Conservation (phyloP, 108 stramenopile genomes). For the Cyclotella baltica region DNA sequence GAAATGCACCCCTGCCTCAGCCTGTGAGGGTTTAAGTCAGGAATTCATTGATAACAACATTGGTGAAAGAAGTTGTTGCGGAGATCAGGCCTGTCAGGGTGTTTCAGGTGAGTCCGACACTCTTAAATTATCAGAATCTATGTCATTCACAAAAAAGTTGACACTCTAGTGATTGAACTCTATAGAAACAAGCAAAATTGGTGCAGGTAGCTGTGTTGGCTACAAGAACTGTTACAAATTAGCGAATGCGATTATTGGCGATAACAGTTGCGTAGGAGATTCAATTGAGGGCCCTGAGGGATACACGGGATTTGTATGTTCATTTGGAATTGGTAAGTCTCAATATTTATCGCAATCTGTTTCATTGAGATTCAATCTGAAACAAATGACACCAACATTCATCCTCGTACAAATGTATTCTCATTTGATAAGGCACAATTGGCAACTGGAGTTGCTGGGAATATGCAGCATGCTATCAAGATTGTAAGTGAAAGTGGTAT, state of each 20-base stretch:
- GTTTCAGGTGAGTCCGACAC: neutral
- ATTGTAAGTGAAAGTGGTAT: neutral
- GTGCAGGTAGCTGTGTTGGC: conserved; percentile 1
- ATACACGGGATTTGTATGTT: too few relatives aligned
- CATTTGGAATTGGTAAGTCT: neutral
- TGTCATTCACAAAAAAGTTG: too few relatives aligned
- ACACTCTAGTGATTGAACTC: neutral
- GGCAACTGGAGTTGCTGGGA: neutral
- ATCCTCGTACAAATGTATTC: too few relatives aligned
- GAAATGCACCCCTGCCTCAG: neutral
- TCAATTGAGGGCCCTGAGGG: too few relatives aligned
- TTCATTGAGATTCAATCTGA: neutral
- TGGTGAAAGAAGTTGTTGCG: conserved; percentile 18
- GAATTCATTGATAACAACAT: conserved; percentile 9
- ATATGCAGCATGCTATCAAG: conserved; percentile 10
- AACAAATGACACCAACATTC: neutral
- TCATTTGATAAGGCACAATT: neutral
- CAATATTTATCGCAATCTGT: neutral
- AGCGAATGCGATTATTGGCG: neutral
- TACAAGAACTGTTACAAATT: neutral
- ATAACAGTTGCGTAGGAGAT: conserved; percentile 1
- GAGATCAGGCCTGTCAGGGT: conserved; percentile 3
- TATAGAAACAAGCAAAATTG: neutral
- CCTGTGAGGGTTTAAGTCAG: neutral
- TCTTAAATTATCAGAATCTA: neutral